Percentiles rank a stretch among this genome's conserved stretches.
These are phyloP conservation scores for Coemansia interrupta DNA, from an alignment of 192 early-diverging fungal species.

Conservation along the genomic window DNA sequence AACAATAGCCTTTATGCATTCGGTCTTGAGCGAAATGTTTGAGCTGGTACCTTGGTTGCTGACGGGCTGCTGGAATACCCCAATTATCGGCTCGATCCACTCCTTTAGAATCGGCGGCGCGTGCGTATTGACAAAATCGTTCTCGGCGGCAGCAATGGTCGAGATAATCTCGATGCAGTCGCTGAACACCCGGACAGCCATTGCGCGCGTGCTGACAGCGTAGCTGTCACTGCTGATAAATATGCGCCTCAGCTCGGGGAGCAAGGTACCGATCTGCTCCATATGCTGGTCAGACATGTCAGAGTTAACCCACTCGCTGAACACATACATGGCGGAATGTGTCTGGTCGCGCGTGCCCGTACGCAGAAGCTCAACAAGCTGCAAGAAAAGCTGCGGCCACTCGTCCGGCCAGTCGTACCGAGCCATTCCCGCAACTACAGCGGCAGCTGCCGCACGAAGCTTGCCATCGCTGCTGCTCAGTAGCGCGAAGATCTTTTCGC, in stretches of 20 bases:
- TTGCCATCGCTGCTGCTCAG: constrained; percentile 31
- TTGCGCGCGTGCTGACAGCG: constrained; percentile 56
- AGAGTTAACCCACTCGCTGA: constrained; percentile 74
- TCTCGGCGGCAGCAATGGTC: constrained; percentile 74
- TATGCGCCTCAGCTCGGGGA: constrained; percentile 83
- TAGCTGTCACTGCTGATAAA: constrained; percentile 51
- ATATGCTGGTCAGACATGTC: constrained; percentile 87
- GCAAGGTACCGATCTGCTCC: constrained; percentile 72
- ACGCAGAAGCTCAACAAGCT: constrained; percentile 66
- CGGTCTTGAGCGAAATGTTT: constrained; percentile 41
- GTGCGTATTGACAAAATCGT: constrained; percentile 64
- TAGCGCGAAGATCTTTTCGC: constrained; percentile 39
- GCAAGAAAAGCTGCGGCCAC: constrained; percentile 86
- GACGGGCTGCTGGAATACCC: constrained; percentile 58
- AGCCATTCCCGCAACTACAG: constrained; percentile 83
- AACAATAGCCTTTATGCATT: constrained; percentile 42
- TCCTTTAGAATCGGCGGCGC: constrained; percentile 70
- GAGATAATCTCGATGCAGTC: constrained; percentile 82
- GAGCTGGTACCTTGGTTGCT: constrained; percentile 19
- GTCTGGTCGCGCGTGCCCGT: constrained; percentile 63
- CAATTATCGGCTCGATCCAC: constrained; percentile 73
- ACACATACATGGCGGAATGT: constrained; percentile 84
- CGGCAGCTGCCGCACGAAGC: constrained; percentile 56
- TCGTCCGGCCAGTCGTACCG: constrained; percentile 89
- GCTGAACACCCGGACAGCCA: constrained; percentile 77